These are phyloP conservation scores for Barnettozyma sp. DNA, from an alignment of 805 yeast genomes.

Conservation along the genomic window DNA sequence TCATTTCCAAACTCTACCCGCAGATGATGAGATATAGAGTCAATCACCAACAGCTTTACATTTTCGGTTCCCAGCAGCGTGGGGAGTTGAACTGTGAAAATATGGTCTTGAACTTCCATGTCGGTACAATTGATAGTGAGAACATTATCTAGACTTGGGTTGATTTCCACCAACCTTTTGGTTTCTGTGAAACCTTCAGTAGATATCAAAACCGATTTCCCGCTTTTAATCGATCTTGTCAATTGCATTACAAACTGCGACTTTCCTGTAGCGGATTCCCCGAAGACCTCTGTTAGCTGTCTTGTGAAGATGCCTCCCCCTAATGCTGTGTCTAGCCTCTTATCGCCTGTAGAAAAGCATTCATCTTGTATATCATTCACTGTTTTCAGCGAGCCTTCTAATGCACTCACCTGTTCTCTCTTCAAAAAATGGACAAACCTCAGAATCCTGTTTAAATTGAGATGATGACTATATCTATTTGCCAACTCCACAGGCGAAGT, in stretches of 20 bases:
- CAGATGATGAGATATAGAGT: constrained; percentile 78
- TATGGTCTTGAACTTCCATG: constrained; percentile 67
- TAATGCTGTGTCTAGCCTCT: constrained; percentile 39
- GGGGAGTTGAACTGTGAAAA: constrained; percentile 64
- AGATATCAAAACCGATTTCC: constrained; percentile 59
- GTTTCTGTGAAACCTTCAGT: constrained; percentile 76
- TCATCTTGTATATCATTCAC: constrained; percentile 1
- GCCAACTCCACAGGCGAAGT: constrained; percentile 31
- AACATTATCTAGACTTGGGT: constrained; percentile 33
- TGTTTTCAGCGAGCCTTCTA: constrained; percentile 17
- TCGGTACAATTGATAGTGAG: constrained; percentile 56
- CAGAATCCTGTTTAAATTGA: constrained; percentile 22
- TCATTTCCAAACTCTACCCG: constrained; percentile 48
- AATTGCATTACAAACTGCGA: constrained; percentile 72
- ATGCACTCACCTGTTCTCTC: constrained; percentile 25
- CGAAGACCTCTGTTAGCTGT: constrained; percentile 66
- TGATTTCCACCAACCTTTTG: constrained; percentile 47
- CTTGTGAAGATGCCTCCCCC: constrained; percentile 53
- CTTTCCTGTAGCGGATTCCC: constrained; percentile 82
- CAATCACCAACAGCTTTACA: constrained; percentile 59
- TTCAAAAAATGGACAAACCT: constrained; percentile 7
- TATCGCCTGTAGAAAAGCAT: constrained; percentile 46
- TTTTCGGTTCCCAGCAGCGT: constrained; percentile 34
- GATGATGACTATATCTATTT: constrained; percentile 25
- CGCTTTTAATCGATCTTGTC: constrained; percentile 48